Evolutionary conservation across 306 rosid species (phyloP), one percentile per base, ranked within the genome.

Genomic region (Glycine latifolia): DNA sequence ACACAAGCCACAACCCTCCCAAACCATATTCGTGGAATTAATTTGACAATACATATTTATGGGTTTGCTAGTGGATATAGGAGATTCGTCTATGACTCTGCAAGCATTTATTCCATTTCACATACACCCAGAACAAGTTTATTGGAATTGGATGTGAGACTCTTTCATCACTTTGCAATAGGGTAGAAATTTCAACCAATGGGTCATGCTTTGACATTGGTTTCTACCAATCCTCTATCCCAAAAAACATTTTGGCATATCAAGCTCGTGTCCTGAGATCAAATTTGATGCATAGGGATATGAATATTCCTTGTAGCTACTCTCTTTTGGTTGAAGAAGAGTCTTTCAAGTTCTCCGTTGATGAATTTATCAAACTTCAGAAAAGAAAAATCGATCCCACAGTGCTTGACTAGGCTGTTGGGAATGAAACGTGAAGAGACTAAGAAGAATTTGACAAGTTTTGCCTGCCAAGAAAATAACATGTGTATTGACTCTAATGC

Each of bases 301-400:
- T 72, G 49, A 14, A 72, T 37, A 33, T 60, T 37, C 78, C 73
- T 15, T 80, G 83, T 60, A 56, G 78, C 37, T 80, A 80, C 9
- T 67, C 83, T 12, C 68, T 80, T 71, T 46, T 80, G 73, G 55
- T 71, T 12, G 83, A 80, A 71, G 77, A 60, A 16, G 73, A 56
- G 13, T 37, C 15, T 14, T 71, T 71, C 46, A 49, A 35, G 13
- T 80, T 80, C 11, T 12, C 47, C n/a, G 3, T 13, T 2, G 13
- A 56, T 11, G 78, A 71, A 20, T 10, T 63, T 52, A 43, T 71
- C 46, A 60, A 12, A 8, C 58, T 60, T 15, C 12, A 71, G 53
- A 60, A 48, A 35, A 53, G 50, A 71, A 71, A 20, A 56, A 71
- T 65, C 8, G 63, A 15, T 60, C 47, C 73, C 1, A 66, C 37